phyloP scores from a whole-genome alignment of 2,329 filamentous ascomycete genomes.

The Fusarium verrucosum region DNA sequence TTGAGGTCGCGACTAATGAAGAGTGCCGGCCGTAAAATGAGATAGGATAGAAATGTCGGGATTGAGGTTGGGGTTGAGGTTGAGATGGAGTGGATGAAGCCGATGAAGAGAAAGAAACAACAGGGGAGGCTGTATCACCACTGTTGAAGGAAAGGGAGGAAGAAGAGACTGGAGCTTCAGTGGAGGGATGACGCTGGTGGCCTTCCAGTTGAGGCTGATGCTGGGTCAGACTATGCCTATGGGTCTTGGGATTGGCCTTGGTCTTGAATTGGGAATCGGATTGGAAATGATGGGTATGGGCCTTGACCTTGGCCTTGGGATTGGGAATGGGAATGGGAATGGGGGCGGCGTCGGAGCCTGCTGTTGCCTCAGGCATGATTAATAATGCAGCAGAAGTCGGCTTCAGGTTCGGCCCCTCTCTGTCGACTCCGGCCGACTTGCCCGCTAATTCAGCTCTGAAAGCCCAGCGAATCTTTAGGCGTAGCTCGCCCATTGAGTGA shows the following conservation, averaged over 20 bases:
- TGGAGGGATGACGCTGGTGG: slow-evolving; percentile 36
- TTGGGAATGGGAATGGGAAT: slow-evolving; percentile 38
- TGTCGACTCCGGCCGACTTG: neutral
- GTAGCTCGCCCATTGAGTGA: neutral
- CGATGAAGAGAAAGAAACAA: slow-evolving; percentile 3
- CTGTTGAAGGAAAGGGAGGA: slow-evolving; percentile 28
- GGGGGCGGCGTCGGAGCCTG: slow-evolving; percentile 24
- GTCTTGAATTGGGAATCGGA: slow-evolving; percentile 36
- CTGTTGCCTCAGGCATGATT: slow-evolving; percentile 35
- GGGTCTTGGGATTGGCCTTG: slow-evolving; percentile 35
- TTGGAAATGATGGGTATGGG: no score
- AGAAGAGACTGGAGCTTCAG: slow-evolving; percentile 21
- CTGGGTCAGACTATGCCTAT: slow-evolving; percentile 32
- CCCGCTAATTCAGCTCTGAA: slow-evolving; percentile 1
- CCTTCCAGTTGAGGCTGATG: slow-evolving; percentile 30
- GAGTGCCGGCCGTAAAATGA: neutral
- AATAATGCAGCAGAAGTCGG: slow-evolving; percentile 3
- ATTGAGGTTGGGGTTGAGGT: slow-evolving; percentile 11
- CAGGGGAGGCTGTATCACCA: neutral
- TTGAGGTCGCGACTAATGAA: slow-evolving; percentile 22
- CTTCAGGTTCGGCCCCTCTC: slow-evolving; percentile 6
- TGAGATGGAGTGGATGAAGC: slow-evolving; percentile 7
- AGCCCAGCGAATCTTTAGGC: neutral
- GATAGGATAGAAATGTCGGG: slow-evolving; percentile 17
- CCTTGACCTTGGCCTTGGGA: slow-evolving; percentile 33